Evolutionary conservation across 108 stramenopile species (phyloP).

Genomic region (Nannochloropsis salina): DNA sequence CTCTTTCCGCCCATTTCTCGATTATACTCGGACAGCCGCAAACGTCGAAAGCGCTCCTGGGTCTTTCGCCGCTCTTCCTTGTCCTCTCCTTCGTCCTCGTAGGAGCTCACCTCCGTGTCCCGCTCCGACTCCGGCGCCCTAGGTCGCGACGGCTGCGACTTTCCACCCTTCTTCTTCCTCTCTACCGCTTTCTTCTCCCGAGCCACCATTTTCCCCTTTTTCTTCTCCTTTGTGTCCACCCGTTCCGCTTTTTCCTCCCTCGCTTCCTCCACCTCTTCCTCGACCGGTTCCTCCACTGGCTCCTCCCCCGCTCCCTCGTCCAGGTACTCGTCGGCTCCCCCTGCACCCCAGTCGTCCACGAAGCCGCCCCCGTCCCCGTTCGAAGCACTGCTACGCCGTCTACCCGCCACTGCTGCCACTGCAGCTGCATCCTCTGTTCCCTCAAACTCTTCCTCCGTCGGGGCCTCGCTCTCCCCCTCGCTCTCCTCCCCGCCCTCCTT

Average conservation of each 20-base stretch:
- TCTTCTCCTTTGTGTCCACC: not conserved
- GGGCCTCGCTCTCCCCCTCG: constrained; percentile 23
- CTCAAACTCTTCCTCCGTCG: constrained; percentile 31
- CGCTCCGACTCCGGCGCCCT: not conserved
- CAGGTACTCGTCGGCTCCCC: not conserved
- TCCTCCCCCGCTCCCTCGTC: constrained; percentile 20
- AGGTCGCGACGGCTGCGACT: not conserved
- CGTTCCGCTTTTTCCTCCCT: not conserved
- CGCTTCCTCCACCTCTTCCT: constrained; percentile 4
- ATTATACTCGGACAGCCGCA: not conserved
- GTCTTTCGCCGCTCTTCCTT: constrained; percentile 22
- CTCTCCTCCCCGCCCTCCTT: not conserved
- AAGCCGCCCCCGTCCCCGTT: not conserved
- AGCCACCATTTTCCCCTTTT: not conserved
- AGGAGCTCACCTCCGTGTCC: constrained; percentile 19
- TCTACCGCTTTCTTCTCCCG: not conserved
- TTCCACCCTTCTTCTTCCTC: not conserved
- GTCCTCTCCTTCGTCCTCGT: not conserved
- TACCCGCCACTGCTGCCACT: not conserved
- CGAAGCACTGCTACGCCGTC: not conserved
- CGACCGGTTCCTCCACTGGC: not conserved
- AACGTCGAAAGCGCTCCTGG: constrained; percentile 8
- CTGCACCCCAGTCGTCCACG: not conserved
- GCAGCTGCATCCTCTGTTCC: not conserved
- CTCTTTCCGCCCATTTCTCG: not conserved